phyloP scores from a whole-genome alignment of 2,329 filamentous ascomycete genomes.

The Beauveria sp. region DNA sequence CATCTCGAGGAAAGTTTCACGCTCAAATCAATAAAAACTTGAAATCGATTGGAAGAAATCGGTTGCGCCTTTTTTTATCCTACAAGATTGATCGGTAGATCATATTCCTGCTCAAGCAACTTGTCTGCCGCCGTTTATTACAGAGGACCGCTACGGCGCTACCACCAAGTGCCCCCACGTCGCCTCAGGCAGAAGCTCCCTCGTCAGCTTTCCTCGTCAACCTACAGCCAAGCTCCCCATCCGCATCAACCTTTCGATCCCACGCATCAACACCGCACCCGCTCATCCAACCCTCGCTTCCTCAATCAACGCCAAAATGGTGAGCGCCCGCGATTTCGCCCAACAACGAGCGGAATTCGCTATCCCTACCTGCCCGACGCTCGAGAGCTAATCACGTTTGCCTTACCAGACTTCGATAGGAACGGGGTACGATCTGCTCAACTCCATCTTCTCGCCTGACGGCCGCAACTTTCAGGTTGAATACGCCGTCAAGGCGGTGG shows the following conservation, averaged over 20 bases:
- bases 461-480: conserved; percentile 99
- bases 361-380: neutral
- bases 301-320: conserved; percentile 2
- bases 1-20: neutral
- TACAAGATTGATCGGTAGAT: neutral
- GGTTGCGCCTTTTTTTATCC: neutral
- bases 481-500: conserved; percentile 97
- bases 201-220: conserved; percentile 9
- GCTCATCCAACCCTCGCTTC: neutral
- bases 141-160: neutral
- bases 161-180: conserved; percentile 5
- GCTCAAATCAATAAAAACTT: neutral
- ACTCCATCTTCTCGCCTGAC: conserved; percentile 99
- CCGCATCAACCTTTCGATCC: neutral
- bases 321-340: neutral
- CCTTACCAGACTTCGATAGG: conserved; percentile 85
- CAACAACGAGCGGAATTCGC: neutral
- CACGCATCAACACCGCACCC: conserved; percentile 5
- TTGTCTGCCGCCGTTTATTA: neutral
- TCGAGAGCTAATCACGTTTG: neutral
- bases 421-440: conserved; percentile 97
- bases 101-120: neutral
- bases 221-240: conserved; percentile 1
- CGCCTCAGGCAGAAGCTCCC: conserved; percentile 11
- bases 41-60: neutral